Base-by-base conservation (phyloP, 2,329 filamentous ascomycete species). In the Ophiostoma pallidulum region DNA sequence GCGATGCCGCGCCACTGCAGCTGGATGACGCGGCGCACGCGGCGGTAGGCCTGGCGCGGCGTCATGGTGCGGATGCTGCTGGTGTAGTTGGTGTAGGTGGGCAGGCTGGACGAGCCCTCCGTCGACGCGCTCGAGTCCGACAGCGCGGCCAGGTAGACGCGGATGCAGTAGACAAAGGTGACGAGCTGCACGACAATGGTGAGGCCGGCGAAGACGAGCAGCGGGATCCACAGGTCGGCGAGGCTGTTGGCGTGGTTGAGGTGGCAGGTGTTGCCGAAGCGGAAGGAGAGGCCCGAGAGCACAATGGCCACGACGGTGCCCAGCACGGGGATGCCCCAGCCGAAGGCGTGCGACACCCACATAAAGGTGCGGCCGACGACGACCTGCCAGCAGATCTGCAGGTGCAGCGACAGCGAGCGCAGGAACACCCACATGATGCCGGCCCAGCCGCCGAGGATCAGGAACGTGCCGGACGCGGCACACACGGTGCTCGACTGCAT, bases 301-400 rank as follows among this genome's bases (percentile, higher is more conserved):
- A 86, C 75, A 54, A 97, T 76, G 42, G 86, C 86, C 36, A 91
- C 65, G 3, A 82, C 73, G 53, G 94, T 77, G 31, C 87, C 86
- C 18, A 88, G 66, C 20, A 82, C 73, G 2, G 90, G 88, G 39
- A 97, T 74, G 16, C 84, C 85, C 86, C 91, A 96, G 52, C 92
- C 92, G 8, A 82, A 69, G 14, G 76, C 74, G 59, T 95, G 81
- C 3, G 91, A 82, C 54, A 78, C 77, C 71, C 87, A 88, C 80
- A 96, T 96, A 66, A 96, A 97, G 58, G 77, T 85, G 38, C 81
- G 78, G 33, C 92, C 92, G 4, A 94, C 86, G 8, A 91, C 80
- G 29, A 94, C 75, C 64, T 97, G 89, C 92, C 92, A 98, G 71
- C 90, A 96, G 54, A 98, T 96, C 65, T 97, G 92, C 22, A 98